Conservation (phyloP, 139 green algal species). For the Eudorina sp. region DNA sequence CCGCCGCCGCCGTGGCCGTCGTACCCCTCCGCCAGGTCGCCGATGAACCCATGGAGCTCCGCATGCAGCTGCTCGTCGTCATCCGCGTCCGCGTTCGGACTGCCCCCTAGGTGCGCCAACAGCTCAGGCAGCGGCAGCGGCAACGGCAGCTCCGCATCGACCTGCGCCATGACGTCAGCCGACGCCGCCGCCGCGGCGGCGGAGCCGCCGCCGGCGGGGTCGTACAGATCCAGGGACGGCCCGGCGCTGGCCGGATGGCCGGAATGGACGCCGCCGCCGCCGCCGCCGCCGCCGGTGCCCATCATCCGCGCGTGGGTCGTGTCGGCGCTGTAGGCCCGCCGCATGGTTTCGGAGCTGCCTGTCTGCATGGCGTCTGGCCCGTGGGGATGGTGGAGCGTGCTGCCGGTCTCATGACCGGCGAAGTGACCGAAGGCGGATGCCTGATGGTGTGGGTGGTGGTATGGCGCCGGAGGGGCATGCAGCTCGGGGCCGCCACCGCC, state of each 20-base stretch:
- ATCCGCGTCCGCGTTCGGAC: not conserved
- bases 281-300: not conserved
- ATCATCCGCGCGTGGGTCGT: not conserved
- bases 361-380: not conserved
- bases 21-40: not conserved
- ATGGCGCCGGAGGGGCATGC: not conserved
- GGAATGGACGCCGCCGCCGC: not conserved
- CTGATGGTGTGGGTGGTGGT: not conserved
- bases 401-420: not conserved
- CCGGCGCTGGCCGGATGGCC: not conserved
- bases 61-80: conserved; percentile 26
- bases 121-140: conserved; percentile 22
- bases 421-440: not conserved
- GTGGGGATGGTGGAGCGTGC: not conserved
- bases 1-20: not conserved
- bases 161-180: not conserved
- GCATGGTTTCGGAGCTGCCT: not conserved
- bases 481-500: not conserved
- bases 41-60: conserved; percentile 34
- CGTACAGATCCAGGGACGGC: not conserved
- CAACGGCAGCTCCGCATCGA: not conserved
- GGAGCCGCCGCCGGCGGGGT: not conserved
- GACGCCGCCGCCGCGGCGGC: not conserved
- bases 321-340: conserved; percentile 9
- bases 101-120: not conserved